Percentiles rank a stretch among this genome's conserved stretches.
Evolutionary conservation across 345 rosid species (phyloP).

Genomic region (Passiflora organensis): DNA sequence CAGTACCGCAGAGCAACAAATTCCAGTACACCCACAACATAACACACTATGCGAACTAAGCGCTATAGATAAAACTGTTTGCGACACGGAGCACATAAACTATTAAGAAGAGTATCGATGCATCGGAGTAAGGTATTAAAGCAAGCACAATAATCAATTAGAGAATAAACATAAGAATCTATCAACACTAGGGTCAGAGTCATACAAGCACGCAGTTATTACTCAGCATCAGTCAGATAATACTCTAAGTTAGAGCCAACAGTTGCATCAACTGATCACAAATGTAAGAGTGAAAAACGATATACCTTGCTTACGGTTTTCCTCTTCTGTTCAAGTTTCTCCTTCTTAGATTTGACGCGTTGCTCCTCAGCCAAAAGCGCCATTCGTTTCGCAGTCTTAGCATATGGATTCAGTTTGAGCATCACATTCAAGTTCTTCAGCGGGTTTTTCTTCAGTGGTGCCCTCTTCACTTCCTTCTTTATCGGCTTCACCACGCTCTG

Average conservation of each 20-base stretch:
- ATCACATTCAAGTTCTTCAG: conserved; percentile 75
- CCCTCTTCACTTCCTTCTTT: conserved; percentile 62
- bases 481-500: conserved; percentile 88
- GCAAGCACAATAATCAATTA: too few species aligned
- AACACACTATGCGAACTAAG: too few species aligned
- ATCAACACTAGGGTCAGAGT: too few species aligned
- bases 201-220: too few species aligned
- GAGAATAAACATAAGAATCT: too few species aligned
- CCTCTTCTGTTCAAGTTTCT: conserved; percentile 92
- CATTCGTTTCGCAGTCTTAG: conserved; percentile 96
- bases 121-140: too few species aligned
- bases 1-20: background rate
- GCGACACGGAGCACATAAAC: too few species aligned
- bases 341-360: conserved; percentile 92
- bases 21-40: too few species aligned
- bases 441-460: conserved; percentile 88
- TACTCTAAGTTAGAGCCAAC: too few species aligned
- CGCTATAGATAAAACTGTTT: too few species aligned
- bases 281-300: background rate
- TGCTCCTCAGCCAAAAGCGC: conserved; percentile 84
- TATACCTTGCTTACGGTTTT: conserved; percentile 64
- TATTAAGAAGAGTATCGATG: too few species aligned
- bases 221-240: too few species aligned
- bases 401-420: conserved; percentile 88
- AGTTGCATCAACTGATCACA: background rate